phyloP scores from a whole-genome alignment of 2,329 filamentous ascomycete species.

The Neodidymelliopsis sp. region DNA sequence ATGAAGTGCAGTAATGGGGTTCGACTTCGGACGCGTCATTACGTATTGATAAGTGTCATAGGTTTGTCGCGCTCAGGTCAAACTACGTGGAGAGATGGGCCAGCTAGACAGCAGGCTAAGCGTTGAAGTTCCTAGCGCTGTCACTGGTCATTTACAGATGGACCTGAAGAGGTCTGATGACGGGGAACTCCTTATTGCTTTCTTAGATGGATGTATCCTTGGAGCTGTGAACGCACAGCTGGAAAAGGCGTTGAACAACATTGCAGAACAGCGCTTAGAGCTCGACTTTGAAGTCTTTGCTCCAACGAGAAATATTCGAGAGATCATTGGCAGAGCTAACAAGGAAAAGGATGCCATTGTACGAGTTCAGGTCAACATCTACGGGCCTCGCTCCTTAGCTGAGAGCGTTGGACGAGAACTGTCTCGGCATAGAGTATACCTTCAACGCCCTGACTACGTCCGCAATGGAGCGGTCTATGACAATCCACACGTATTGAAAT shows the following conservation, averaged over 20 bases:
- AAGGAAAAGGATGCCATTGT: slow-evolving; percentile 37
- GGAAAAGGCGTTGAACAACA: slow-evolving; percentile 24
- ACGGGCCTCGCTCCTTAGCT: slow-evolving; percentile 21
- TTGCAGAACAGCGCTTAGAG: slow-evolving; percentile 21
- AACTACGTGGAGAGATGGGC: slow-evolving; percentile 35
- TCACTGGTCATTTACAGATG: slow-evolving; percentile 29
- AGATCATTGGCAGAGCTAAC: slow-evolving; percentile 29
- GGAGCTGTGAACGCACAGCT: slow-evolving; percentile 33
- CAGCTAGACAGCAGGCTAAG: slow-evolving; percentile 25
- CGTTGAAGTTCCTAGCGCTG: slow-evolving; percentile 5
- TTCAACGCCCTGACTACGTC: slow-evolving; percentile 33
- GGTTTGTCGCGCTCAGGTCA: slow-evolving; percentile 29
- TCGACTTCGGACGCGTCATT: no score
- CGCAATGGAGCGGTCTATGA: slow-evolving; percentile 27
- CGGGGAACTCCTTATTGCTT: slow-evolving; percentile 23
- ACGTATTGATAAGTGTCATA: slow-evolving; percentile 2
- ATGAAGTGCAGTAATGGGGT: no score
- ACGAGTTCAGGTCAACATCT: slow-evolving; percentile 37
- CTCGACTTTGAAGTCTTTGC: slow-evolving; percentile 36
- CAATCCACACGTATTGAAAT: slow-evolving; percentile 37
- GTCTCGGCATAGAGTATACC: slow-evolving; percentile 31
- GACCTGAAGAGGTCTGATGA: slow-evolving; percentile 14
- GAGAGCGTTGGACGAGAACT: slow-evolving; percentile 27
- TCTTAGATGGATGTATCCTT: slow-evolving; percentile 20
- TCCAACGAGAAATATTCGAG: slow-evolving; percentile 25